phyloP scores from a whole-genome alignment of 306 rosid species.

The Prosopis cineraria region DNA sequence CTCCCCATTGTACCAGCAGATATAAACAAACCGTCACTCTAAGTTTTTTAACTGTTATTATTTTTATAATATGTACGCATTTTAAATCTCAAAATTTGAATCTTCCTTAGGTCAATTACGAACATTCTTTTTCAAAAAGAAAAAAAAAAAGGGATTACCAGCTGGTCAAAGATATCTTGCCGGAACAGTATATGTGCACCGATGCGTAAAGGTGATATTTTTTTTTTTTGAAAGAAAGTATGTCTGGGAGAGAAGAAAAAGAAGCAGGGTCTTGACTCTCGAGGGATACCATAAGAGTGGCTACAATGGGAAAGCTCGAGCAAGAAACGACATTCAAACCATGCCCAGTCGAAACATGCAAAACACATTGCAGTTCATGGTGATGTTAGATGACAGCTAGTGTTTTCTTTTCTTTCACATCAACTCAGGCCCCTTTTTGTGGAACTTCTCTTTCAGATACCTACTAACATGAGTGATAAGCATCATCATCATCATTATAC shows the following conservation, averaged over 20 bases:
- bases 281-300: background rate
- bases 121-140: background rate
- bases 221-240: background rate
- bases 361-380: background rate
- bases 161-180: background rate
- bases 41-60: too few species aligned
- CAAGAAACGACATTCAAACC: background rate
- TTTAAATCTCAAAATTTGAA: background rate
- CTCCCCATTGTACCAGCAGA: too few species aligned
- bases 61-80: too few species aligned
- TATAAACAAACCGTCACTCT: too few species aligned
- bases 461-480: background rate
- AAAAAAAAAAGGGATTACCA: background rate
- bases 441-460: background rate
- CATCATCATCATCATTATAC: background rate
- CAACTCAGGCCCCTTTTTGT: background rate
- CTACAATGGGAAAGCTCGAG: background rate
- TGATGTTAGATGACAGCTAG: background rate
- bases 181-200: background rate
- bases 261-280: background rate
- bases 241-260: background rate
- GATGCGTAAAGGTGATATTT: background rate
- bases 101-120: background rate
- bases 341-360: background rate
- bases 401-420: slow-evolving; percentile 15